Evolutionary conservation across 1,284 basidiomycete genomes (phyloP).

Genomic region (Cryptococcus sp.): DNA sequence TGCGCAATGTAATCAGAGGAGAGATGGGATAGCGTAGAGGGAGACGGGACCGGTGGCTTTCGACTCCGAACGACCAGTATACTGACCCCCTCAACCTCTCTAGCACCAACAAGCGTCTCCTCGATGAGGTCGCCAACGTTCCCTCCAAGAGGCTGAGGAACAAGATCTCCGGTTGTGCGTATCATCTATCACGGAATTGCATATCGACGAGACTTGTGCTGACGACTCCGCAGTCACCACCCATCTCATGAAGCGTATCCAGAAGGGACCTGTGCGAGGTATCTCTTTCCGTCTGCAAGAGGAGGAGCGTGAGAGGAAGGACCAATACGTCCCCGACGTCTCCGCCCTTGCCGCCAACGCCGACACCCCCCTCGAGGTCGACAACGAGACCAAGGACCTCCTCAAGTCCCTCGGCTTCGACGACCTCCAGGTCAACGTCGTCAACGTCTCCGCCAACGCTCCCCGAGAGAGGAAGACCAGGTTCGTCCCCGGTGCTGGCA

Average conservation of each 20-base stretch:
- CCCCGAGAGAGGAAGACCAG: conserved; percentile 75
- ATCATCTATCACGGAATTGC: neutral
- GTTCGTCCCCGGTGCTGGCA: conserved; percentile 77
- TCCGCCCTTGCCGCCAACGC: conserved; percentile 82
- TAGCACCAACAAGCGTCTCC: conserved; percentile 96
- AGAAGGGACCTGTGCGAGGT: conserved; percentile 97
- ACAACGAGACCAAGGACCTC: conserved; percentile 90
- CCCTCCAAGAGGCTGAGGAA: conserved; percentile 99
- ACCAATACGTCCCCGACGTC: conserved; percentile 94
- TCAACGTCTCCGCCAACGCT: conserved; percentile 63
- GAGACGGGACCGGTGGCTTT: neutral
- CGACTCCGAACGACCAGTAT: neutral
- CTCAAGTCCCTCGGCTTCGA: conserved; percentile 90
- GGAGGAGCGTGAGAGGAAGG: conserved; percentile 99
- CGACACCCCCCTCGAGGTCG: conserved; percentile 75
- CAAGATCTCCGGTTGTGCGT: conserved; percentile 89
- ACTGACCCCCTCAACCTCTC: conserved; percentile 15
- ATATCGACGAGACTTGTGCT: neutral
- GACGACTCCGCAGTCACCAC: conserved; percentile 70
- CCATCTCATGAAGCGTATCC: conserved; percentile 99
- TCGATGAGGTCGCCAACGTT: conserved; percentile 98
- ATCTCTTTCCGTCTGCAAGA: conserved; percentile 99
- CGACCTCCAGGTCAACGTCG: conserved; percentile 71
- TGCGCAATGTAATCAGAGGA: conserved; percentile 1
- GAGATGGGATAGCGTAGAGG: too few relatives aligned